These are phyloP conservation scores for Petrea volubilis DNA, from an alignment of 257 asterid genomes.

Conservation along the genomic window DNA sequence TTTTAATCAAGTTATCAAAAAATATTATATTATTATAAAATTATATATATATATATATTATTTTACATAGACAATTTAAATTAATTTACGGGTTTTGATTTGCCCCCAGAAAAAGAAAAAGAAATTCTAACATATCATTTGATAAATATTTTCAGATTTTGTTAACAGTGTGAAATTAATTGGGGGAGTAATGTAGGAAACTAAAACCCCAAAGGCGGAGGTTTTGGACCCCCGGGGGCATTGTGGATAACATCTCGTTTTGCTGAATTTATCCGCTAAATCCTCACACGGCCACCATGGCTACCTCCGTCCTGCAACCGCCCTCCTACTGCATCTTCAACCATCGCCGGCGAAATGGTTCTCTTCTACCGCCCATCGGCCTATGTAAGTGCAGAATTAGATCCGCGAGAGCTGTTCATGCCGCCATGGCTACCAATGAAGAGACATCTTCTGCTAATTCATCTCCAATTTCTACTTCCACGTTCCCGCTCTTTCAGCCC, in stretches of 20 bases:
- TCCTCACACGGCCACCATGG: constrained; percentile 19
- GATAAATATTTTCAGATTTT: too few species aligned
- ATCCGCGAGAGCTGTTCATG: constrained; percentile 26
- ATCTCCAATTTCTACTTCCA: constrained; percentile 38
- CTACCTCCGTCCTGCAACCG: constrained; percentile 38
- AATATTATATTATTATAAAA: too few species aligned
- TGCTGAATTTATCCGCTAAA: constrained; percentile 15
- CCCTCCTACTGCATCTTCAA: constrained; percentile 25
- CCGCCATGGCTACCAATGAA: constrained; percentile 37
- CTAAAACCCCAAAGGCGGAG: background rate
- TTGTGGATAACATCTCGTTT: constrained; percentile 29
- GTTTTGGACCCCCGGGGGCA: background rate
- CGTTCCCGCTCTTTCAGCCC: constrained; percentile 60
- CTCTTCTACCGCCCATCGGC: constrained; percentile 28
- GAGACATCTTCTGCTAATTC: constrained; percentile 34
- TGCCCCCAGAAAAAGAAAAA: too few species aligned
- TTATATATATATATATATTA: too few species aligned
- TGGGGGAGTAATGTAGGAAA: too few species aligned
- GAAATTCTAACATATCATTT: too few species aligned
- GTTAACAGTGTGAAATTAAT: too few species aligned
- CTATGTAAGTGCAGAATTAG: constrained; percentile 30
- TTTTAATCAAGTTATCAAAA: too few species aligned
- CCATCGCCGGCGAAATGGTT: constrained; percentile 20
- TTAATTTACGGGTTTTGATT: too few species aligned
- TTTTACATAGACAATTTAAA: too few species aligned